Percentiles rank a stretch among this genome's conserved stretches.
phyloP scores from a whole-genome alignment of 352 stramenopile species.

The Hyaloperonospora arabidopsidis region DNA sequence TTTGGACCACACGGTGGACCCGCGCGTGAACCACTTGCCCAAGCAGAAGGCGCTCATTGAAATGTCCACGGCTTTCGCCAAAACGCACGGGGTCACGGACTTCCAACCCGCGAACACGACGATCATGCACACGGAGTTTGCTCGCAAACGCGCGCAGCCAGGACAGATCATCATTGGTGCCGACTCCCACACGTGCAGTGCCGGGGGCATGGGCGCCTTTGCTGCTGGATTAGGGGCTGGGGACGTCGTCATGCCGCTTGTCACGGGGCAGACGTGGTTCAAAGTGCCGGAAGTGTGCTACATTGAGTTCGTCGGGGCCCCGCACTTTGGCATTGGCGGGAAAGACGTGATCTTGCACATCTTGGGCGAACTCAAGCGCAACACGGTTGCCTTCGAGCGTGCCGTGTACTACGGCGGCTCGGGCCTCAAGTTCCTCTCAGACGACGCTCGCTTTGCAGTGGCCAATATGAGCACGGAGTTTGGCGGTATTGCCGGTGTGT shows the following conservation, averaged over 20 bases:
- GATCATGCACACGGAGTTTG: slow-evolving; percentile 84
- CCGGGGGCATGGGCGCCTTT: slow-evolving; percentile 70
- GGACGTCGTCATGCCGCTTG: slow-evolving; percentile 76
- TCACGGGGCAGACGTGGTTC: slow-evolving; percentile 81
- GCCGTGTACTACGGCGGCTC: slow-evolving; percentile 63
- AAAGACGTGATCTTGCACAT: slow-evolving; percentile 81
- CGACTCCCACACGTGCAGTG: slow-evolving; percentile 69
- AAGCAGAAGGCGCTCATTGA: slow-evolving; percentile 78
- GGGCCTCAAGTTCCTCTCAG: slow-evolving; percentile 30
- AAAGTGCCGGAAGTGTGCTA: slow-evolving; percentile 69
- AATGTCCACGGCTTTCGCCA: slow-evolving; percentile 66
- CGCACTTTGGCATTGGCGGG: slow-evolving; percentile 68
- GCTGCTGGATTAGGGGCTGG: slow-evolving; percentile 58
- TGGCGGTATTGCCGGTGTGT: slow-evolving; percentile 75
- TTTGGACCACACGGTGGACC: slow-evolving; percentile 75
- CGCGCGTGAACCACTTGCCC: slow-evolving; percentile 66
- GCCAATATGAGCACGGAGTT: slow-evolving; percentile 83
- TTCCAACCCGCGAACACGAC: slow-evolving; percentile 79
- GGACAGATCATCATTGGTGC: slow-evolving; percentile 78
- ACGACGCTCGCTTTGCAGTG: slow-evolving; percentile 72
- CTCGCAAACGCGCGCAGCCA: slow-evolving; percentile 63
- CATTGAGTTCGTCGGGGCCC: slow-evolving; percentile 70
- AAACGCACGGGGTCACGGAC: slow-evolving; percentile 38
- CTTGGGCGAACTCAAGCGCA: slow-evolving; percentile 68
- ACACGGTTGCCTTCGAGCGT: slow-evolving; percentile 75